phyloP scores from a whole-genome alignment of 768 basidiomycete genomes.

The Rhodotorula paludigena region DNA sequence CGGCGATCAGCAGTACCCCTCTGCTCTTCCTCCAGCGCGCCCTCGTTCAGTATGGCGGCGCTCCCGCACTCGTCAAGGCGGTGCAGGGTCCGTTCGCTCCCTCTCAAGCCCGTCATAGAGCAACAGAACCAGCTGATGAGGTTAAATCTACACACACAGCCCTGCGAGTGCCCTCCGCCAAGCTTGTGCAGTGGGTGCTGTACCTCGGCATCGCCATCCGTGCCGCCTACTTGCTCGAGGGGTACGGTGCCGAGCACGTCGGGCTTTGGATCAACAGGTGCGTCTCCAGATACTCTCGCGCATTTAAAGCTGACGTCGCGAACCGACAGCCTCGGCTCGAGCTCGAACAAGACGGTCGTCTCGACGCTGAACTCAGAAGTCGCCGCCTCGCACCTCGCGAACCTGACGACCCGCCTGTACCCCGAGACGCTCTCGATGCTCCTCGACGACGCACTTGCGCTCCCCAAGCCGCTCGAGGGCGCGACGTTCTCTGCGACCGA shows the following conservation, averaged over 20 bases:
- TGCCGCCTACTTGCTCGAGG: neutral
- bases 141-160: too few relatives aligned
- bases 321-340: neutral
- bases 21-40: too few relatives aligned
- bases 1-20: too few relatives aligned
- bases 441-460: neutral
- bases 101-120: too few relatives aligned
- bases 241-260: neutral
- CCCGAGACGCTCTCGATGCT: neutral
- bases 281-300: neutral
- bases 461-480: neutral
- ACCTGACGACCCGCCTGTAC: neutral
- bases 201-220: neutral
- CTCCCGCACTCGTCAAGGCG: too few relatives aligned
- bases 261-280: neutral
- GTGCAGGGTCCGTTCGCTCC: neutral
- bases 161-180: neutral
- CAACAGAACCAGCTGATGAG: too few relatives aligned
- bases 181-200: neutral
- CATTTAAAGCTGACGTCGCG: too few relatives aligned
- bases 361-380: neutral
- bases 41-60: too few relatives aligned
- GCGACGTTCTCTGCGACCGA: neutral
- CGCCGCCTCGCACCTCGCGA: neutral
- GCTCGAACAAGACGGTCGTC: neutral